Conservation (phyloP, 2,329 filamentous ascomycete genomes). For the Colletotrichum sp. region DNA sequence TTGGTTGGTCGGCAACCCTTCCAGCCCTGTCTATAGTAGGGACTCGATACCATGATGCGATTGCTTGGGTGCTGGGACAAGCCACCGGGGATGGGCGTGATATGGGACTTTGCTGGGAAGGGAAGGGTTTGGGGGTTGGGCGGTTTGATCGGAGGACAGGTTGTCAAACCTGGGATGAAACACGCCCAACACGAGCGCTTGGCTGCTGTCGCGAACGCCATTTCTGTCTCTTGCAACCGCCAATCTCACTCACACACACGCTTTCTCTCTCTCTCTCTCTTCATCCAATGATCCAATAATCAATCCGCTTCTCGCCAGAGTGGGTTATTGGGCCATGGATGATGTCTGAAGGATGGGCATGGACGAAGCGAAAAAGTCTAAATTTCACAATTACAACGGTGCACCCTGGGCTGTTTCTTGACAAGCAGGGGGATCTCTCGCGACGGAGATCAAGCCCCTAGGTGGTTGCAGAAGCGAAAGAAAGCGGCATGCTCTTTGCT, state of each 20-base stretch:
- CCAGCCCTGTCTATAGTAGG: neutral
- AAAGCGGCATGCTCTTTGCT: neutral
- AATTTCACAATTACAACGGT: conserved; percentile 3
- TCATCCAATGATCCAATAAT: neutral
- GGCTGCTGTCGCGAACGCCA: conserved; percentile 1
- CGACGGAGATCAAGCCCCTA: neutral
- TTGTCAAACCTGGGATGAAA: conserved; percentile 22
- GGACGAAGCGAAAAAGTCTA: conserved; percentile 9
- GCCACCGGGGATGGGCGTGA: neutral
- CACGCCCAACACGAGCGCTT: neutral
- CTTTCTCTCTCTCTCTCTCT: neutral
- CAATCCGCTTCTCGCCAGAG: neutral
- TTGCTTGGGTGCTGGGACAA: neutral
- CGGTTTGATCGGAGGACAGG: conserved; percentile 11
- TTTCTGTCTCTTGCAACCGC: neutral
- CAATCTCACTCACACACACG: neutral
- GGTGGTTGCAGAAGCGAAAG: neutral
- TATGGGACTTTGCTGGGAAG: neutral
- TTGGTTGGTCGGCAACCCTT: neutral
- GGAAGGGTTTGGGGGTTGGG: neutral
- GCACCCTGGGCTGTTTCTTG: conserved; percentile 7
- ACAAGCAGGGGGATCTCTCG: neutral
- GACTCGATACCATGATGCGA: neutral
- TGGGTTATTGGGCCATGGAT: neutral
- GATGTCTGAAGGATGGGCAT: neutral